A percentile compares a stretch with the other conserved stretches of the same genome.
Evolutionary conservation across 2,329 filamentous ascomycete genomes (phyloP).

Genomic region (Atkinsonella hypoxylon): DNA sequence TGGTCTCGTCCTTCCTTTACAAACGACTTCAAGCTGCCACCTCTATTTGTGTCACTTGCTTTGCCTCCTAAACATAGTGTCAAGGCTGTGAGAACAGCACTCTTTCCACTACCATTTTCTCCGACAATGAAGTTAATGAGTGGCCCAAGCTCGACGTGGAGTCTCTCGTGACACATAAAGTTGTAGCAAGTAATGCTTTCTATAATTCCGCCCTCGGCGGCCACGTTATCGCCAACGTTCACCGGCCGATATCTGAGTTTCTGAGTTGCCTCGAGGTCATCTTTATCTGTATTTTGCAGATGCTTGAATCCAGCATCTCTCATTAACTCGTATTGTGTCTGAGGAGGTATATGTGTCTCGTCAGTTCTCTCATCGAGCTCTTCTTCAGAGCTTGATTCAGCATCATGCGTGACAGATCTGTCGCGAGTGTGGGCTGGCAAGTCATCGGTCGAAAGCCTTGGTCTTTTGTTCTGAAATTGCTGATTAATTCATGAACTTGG

Average conservation of each 20-base stretch:
- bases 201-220: slow-evolving; percentile 76
- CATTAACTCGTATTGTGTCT: slow-evolving; percentile 50
- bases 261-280: slow-evolving; percentile 55
- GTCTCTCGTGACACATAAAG: slow-evolving; percentile 88
- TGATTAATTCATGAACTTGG: background rate
- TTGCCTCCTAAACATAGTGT: slow-evolving; percentile 93
- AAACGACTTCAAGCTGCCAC: slow-evolving; percentile 76
- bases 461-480: slow-evolving; percentile 13
- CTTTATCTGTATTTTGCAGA: slow-evolving; percentile 41
- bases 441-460: slow-evolving; percentile 1
- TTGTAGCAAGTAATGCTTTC: slow-evolving; percentile 79
- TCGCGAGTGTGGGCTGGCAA: background rate
- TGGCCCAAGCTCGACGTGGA: slow-evolving; percentile 78
- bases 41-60: slow-evolving; percentile 83
- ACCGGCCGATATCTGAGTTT: slow-evolving; percentile 40
- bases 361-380: background rate
- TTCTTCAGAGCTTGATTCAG: slow-evolving; percentile 3
- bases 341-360: slow-evolving; percentile 22
- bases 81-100: slow-evolving; percentile 83
- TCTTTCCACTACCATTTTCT: slow-evolving; percentile 96
- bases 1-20: slow-evolving; percentile 81
- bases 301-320: slow-evolving; percentile 49
- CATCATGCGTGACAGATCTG: background rate
- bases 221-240: slow-evolving; percentile 52
- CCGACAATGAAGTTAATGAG: slow-evolving; percentile 97